These are phyloP conservation scores for Pyrus betulifolia DNA, from an alignment of 306 rosid species.

Conservation along the genomic window DNA sequence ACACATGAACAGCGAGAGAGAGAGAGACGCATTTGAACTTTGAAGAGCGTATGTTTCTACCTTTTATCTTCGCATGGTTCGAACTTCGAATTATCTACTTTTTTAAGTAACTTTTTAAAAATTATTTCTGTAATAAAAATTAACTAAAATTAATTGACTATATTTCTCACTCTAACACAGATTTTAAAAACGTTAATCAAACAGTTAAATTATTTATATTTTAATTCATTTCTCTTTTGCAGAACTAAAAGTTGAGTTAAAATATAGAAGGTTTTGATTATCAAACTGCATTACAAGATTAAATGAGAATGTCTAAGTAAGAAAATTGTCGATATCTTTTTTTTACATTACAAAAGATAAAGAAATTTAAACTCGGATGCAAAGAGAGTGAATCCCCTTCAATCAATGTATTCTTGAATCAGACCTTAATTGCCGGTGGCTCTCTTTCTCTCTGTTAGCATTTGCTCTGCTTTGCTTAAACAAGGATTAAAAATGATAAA, in stretches of 20 bases:
- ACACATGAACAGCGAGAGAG: constrained; percentile 30
- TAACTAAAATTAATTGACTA: no score
- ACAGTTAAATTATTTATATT: no score
- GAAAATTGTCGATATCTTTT: no score
- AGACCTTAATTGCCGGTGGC: background rate
- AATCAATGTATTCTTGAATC: background rate
- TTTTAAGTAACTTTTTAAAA: background rate
- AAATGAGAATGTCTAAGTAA: no score
- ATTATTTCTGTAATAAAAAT: background rate
- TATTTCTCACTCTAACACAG: no score
- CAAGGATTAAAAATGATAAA: constrained; percentile 5
- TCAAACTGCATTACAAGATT: background rate
- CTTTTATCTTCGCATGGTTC: no score
- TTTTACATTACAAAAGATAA: no score
- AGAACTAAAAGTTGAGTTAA: background rate
- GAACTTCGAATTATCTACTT: background rate
- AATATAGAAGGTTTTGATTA: no score
- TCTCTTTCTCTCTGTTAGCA: background rate
- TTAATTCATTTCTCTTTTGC: no score
- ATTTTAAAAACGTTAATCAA: background rate
- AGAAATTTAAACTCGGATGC: no score
- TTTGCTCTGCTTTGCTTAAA: constrained; percentile 19
- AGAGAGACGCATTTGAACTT: background rate
- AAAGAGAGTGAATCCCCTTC: no score
- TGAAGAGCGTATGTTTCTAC: background rate